These are phyloP conservation scores for Solanum dulcamara DNA, from an alignment of 257 asterid species.

Conservation along the genomic window DNA sequence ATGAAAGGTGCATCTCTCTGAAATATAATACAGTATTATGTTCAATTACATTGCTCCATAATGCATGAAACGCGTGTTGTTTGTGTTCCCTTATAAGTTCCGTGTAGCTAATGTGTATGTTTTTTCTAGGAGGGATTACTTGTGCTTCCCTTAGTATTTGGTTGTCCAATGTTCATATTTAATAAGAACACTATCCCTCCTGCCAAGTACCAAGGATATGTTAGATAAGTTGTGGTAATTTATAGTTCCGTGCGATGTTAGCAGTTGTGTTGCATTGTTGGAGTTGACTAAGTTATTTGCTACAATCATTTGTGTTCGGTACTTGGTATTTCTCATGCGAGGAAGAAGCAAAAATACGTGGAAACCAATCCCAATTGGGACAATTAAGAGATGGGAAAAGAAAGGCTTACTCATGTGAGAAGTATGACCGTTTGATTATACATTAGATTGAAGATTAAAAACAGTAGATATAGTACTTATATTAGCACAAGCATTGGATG, in stretches of 20 bases:
- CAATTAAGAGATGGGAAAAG: no score
- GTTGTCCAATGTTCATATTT: no score
- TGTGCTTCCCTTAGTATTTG: background rate
- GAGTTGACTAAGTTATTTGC: background rate
- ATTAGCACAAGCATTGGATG: background rate
- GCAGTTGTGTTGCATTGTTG: no score
- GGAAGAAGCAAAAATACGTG: background rate
- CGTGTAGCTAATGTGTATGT: background rate
- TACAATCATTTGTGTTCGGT: background rate
- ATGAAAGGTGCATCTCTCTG: background rate
- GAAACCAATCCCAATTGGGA: no score
- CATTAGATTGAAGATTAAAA: background rate
- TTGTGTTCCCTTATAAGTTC: background rate
- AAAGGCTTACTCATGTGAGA: background rate
- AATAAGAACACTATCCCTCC: no score
- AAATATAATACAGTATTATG: conserved; percentile 2
- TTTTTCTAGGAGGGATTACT: background rate
- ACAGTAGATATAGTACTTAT: background rate
- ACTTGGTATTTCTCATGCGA: background rate
- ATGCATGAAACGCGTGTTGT: background rate
- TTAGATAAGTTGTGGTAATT: no score
- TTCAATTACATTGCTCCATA: background rate
- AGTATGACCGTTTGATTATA: background rate
- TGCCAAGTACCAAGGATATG: no score
- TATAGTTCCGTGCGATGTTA: background rate